Conservation (phyloP, 148 eudicot genomes). For the Dianthus caryophyllus region DNA sequence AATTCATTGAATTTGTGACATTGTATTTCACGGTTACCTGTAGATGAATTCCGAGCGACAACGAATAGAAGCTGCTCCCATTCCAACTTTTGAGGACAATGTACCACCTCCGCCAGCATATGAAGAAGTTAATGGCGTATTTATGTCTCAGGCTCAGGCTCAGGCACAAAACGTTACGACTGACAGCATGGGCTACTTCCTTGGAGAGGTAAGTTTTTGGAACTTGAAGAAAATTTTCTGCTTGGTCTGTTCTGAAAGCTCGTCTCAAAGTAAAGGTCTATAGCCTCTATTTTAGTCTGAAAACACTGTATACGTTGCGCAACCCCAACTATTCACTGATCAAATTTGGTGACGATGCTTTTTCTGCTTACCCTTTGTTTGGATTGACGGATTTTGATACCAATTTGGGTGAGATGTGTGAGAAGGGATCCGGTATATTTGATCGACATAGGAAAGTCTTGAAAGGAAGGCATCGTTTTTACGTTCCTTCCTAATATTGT, state of each 20-base stretch:
- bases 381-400: no score
- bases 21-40: conserved; percentile 17
- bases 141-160: conserved; percentile 53
- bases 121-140: conserved; percentile 64
- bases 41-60: conserved; percentile 89
- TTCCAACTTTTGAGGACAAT: conserved; percentile 48
- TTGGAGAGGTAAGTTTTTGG: conserved; percentile 66
- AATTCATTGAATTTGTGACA: conserved; percentile 4
- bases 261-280: not conserved
- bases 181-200: conserved; percentile 78
- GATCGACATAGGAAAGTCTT: no score
- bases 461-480: no score
- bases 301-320: not conserved
- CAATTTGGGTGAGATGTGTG: no score
- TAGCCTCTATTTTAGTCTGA: not conserved
- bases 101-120: conserved; percentile 83
- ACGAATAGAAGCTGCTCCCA: conserved; percentile 91
- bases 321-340: not conserved
- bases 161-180: conserved; percentile 68
- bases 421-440: no score
- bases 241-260: not conserved
- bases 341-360: not conserved
- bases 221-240: not conserved
- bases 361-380: not conserved
- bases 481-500: no score